phyloP scores from a whole-genome alignment of 805 yeast species.

The Clavispora phyllophila region DNA sequence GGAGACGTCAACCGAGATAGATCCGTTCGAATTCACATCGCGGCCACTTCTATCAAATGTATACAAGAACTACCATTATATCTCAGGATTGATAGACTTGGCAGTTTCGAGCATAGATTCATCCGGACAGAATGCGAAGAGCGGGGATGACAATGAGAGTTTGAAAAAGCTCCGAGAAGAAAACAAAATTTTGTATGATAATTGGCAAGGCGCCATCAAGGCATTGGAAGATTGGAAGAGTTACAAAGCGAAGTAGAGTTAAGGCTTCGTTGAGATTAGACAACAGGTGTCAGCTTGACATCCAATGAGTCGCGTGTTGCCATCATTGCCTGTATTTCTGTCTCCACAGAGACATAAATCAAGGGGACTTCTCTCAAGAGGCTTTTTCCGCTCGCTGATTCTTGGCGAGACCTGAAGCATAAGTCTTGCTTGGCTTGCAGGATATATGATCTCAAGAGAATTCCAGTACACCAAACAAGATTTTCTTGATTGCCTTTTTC shows the following conservation, averaged over 20 bases:
- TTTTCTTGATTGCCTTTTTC: constrained; percentile 2
- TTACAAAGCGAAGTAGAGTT: constrained; percentile 4
- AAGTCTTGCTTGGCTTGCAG: background rate
- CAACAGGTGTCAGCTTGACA: background rate
- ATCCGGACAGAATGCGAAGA: constrained; percentile 4
- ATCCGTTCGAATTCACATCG: constrained; percentile 30
- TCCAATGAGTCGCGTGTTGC: background rate
- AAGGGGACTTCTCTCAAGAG: background rate
- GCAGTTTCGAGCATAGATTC: constrained; percentile 1
- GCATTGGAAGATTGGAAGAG: constrained; percentile 37
- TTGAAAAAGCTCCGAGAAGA: constrained; percentile 26
- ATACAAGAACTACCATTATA: constrained; percentile 30
- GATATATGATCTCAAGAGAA: background rate
- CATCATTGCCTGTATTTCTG: background rate
- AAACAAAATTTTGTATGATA: constrained; percentile 25
- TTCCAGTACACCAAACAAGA: background rate
- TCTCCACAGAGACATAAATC: background rate
- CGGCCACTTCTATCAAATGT: constrained; percentile 32
- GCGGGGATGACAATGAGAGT: constrained; percentile 9
- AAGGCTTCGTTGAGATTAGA: background rate
- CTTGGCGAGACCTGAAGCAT: background rate
- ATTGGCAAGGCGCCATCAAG: constrained; percentile 37
- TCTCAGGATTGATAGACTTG: constrained; percentile 14
- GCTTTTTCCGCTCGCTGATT: background rate
- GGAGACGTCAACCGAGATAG: constrained; percentile 23